phyloP scores from a whole-genome alignment of 1,284 basidiomycete species.

The Spongiforma sp. region DNA sequence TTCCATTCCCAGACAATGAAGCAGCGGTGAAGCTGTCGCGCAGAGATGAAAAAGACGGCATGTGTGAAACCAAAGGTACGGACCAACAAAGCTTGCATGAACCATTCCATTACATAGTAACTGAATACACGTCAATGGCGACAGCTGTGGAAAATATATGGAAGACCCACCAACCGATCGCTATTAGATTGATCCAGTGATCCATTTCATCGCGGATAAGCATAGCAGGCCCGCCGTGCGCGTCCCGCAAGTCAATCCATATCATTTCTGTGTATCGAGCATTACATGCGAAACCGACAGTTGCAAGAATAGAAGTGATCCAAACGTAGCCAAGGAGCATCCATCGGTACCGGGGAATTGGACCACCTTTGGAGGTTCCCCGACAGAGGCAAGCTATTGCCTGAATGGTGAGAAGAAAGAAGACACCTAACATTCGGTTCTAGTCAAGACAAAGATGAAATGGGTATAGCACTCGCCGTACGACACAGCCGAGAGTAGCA shows the following conservation, averaged over 20 bases:
- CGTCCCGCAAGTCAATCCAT: conserved; percentile 38
- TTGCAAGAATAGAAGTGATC: conserved; percentile 38
- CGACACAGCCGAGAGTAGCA: conserved; percentile 25
- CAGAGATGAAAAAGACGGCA: conserved; percentile 4
- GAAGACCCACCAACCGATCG: conserved; percentile 27
- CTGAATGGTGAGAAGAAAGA: conserved; percentile 9
- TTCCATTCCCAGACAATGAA: conserved; percentile 32
- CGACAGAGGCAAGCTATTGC: background rate
- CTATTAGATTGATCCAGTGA: conserved; percentile 31
- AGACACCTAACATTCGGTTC: conserved; percentile 13
- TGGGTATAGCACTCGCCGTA: background rate
- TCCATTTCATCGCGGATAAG: conserved; percentile 23
- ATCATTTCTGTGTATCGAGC: conserved; percentile 39
- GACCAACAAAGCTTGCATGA: conserved; percentile 33
- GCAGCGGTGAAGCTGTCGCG: conserved; percentile 34
- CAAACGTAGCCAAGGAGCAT: conserved; percentile 27
- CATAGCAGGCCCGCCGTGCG: conserved; percentile 24
- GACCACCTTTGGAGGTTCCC: background rate
- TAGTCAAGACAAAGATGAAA: background rate
- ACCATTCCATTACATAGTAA: conserved; percentile 30
- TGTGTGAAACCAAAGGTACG: background rate
- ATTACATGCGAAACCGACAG: conserved; percentile 36
- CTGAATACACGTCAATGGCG: conserved; percentile 10
- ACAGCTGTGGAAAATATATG: background rate
- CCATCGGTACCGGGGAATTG: background rate